Evolutionary conservation across 495 filamentous ascomycete species (phyloP).

Genomic region (Terfezia claveryi): DNA sequence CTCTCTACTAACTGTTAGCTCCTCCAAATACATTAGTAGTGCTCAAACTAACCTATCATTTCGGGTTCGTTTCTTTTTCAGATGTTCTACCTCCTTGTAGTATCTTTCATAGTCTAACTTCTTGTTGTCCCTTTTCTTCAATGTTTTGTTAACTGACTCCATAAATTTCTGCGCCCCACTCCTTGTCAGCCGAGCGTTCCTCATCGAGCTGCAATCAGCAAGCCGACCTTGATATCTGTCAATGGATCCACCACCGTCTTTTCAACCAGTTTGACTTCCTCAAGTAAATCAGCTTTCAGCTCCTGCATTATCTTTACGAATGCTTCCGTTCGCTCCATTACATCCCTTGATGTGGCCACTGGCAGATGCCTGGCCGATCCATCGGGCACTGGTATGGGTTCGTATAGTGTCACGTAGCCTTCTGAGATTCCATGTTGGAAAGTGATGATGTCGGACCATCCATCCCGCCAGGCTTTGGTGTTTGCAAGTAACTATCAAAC

Average conservation of each 20-base stretch:
- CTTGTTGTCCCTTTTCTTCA: slow-evolving; percentile 79
- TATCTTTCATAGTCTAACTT: slow-evolving; percentile 76
- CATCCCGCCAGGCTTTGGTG: slow-evolving; percentile 61
- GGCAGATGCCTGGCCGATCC: slow-evolving; percentile 33
- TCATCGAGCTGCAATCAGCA: neutral
- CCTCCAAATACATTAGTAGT: neutral
- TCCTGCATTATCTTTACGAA: slow-evolving; percentile 52
- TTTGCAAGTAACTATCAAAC: slow-evolving; percentile 50
- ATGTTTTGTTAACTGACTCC: slow-evolving; percentile 61
- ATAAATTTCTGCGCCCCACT: slow-evolving; percentile 40
- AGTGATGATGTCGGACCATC: slow-evolving; percentile 54
- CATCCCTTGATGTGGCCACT: slow-evolving; percentile 36
- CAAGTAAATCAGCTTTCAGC: slow-evolving; percentile 48
- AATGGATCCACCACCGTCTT: slow-evolving; percentile 49
- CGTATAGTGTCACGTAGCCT: slow-evolving; percentile 60
- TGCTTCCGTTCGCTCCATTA: slow-evolving; percentile 42
- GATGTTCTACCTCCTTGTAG: slow-evolving; percentile 48
- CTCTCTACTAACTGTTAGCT: slow-evolving; percentile 29
- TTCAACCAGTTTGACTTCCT: slow-evolving; percentile 56
- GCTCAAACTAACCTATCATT: slow-evolving; percentile 27
- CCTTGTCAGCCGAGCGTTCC: neutral
- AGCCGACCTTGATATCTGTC: slow-evolving; percentile 22
- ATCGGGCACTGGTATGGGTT: slow-evolving; percentile 49
- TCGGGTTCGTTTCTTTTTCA: slow-evolving; percentile 45
- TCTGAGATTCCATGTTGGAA: slow-evolving; percentile 47